Percentiles rank a stretch among this genome's conserved stretches.
phyloP scores from a whole-genome alignment of 495 filamentous ascomycete species.

The Polyplosphaeria fusca region DNA sequence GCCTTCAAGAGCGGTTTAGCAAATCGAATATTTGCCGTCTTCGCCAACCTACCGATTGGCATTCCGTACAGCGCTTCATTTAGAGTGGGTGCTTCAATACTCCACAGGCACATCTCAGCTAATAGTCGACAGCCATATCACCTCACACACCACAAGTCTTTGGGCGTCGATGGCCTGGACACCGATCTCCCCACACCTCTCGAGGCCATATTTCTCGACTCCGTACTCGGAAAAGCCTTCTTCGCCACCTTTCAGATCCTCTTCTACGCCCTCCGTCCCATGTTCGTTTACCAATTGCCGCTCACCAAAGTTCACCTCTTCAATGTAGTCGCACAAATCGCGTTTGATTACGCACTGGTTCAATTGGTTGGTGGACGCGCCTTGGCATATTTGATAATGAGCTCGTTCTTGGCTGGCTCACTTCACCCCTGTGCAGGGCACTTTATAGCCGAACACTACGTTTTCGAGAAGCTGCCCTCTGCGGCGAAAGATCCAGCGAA shows the following conservation, averaged over 20 bases:
- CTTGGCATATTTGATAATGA: constrained; percentile 75
- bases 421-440: constrained; percentile 95
- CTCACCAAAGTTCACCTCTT: constrained; percentile 79
- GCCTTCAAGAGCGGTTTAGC: constrained; percentile 81
- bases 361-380: constrained; percentile 53
- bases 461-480: constrained; percentile 67
- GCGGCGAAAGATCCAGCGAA: constrained; percentile 56
- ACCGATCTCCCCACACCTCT: constrained; percentile 90
- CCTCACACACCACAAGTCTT: constrained; percentile 97
- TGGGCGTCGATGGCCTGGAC: constrained; percentile 94
- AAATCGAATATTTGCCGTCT: constrained; percentile 82
- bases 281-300: constrained; percentile 87
- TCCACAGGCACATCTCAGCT: background rate
- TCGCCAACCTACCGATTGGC: constrained; percentile 94
- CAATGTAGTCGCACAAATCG: constrained; percentile 72
- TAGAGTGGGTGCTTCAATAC: constrained; percentile 51
- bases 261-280: constrained; percentile 98
- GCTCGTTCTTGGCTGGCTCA: constrained; percentile 87
- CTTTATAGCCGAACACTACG: constrained; percentile 99
- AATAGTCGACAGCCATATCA: constrained; percentile 76
- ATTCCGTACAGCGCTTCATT: constrained; percentile 96
- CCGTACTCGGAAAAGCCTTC: constrained; percentile 95
- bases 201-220: constrained; percentile 92
- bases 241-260: constrained; percentile 99
- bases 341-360: constrained; percentile 72